A percentile compares a stretch with the other conserved stretches of the same genome.
phyloP scores from a whole-genome alignment of 2,329 filamentous ascomycete genomes.

The Diplodia scrobiculata region DNA sequence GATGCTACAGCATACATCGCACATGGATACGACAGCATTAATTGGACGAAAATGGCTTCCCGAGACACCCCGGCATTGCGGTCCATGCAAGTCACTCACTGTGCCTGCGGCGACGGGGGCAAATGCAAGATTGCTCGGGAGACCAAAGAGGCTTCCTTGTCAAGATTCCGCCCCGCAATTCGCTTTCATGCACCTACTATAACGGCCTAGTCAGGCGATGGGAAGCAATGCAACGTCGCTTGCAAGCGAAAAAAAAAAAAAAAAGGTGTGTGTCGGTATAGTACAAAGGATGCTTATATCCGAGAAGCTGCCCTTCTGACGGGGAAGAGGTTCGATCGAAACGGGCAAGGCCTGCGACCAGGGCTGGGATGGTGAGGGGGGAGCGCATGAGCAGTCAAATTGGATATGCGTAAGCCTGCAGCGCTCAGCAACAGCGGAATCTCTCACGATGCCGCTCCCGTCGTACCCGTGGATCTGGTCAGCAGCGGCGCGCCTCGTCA shows the following conservation, averaged over 20 bases:
- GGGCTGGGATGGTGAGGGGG: too few species aligned
- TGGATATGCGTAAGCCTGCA: conserved; percentile 13
- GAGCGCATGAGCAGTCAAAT: conserved; percentile 5
- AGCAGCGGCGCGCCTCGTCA: not conserved
- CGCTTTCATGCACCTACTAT: not conserved
- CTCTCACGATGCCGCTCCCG: not conserved
- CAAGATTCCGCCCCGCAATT: not conserved
- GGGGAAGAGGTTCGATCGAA: not conserved
- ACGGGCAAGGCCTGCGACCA: not conserved
- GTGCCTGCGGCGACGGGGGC: not conserved
- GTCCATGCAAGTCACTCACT: conserved; percentile 14
- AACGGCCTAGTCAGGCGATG: not conserved
- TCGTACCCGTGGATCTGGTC: not conserved
- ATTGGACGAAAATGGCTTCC: not conserved
- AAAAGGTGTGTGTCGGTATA: not conserved
- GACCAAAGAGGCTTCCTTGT: not conserved
- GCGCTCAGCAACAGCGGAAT: not conserved
- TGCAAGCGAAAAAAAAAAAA: not conserved
- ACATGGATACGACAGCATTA: conserved; percentile 15
- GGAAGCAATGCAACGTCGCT: conserved; percentile 17
- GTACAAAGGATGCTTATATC: not conserved
- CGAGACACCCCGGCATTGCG: not conserved
- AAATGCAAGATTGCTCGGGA: not conserved
- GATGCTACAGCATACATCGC: conserved; percentile 15
- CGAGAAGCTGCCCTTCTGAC: not conserved